Conservation (phyloP, 2,329 filamentous ascomycete genomes). For the Leptographium lundbergii region DNA sequence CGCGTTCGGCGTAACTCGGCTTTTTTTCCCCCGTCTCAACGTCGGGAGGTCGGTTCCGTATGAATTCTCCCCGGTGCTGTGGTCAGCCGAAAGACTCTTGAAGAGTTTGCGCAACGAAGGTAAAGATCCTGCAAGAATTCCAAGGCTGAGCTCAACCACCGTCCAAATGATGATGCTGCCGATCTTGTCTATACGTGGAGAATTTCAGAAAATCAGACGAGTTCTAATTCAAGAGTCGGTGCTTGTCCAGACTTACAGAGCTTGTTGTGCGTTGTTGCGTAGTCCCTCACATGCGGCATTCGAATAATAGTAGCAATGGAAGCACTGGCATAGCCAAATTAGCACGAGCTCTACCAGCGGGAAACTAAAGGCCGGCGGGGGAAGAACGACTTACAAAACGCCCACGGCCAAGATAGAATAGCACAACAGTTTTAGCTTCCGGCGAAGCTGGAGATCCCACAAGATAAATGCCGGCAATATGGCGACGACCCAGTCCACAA, state of each 20-base stretch:
- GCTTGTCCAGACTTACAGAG: background rate
- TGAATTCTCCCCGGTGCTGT: background rate
- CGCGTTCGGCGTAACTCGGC: background rate
- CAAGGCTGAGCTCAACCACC: constrained; percentile 24
- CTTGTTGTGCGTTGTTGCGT: background rate
- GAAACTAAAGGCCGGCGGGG: background rate
- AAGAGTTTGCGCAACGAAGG: constrained; percentile 3
- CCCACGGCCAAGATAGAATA: background rate
- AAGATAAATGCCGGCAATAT: background rate
- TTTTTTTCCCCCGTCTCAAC: background rate
- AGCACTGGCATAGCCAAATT: background rate
- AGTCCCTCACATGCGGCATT: background rate
- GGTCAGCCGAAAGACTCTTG: constrained; percentile 3
- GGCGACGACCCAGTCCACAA: background rate
- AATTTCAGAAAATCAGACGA: background rate
- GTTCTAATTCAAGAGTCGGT: background rate
- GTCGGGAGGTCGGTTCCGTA: background rate
- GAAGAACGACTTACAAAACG: background rate
- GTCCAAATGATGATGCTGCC: constrained; percentile 35
- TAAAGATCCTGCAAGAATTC: constrained; percentile 22
- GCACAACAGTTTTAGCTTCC: background rate
- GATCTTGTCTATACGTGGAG: constrained; percentile 1
- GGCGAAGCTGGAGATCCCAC: background rate
- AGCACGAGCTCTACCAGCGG: background rate
- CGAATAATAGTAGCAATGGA: background rate